phyloP scores from a whole-genome alignment of 805 yeast genomes.

The Yamadazyma philogaea region DNA sequence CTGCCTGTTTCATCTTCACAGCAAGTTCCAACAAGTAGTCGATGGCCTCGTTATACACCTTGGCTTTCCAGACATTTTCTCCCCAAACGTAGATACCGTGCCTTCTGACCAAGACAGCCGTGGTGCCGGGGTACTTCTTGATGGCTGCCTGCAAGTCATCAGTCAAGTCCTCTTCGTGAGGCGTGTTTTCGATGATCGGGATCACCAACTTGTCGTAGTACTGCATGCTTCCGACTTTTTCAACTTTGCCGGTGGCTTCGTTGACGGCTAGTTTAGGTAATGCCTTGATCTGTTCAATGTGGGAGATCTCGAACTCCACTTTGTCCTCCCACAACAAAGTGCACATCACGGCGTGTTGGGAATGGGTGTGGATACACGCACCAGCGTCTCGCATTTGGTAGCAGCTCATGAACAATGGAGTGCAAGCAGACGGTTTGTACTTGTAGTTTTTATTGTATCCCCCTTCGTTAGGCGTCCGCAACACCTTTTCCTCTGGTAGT shows the following conservation, averaged over 20 bases:
- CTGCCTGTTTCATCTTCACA: slow-evolving; percentile 71
- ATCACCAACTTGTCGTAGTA: slow-evolving; percentile 73
- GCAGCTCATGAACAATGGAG: slow-evolving; percentile 80
- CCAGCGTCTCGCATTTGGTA: slow-evolving; percentile 70
- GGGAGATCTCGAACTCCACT: slow-evolving; percentile 67
- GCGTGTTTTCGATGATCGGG: slow-evolving; percentile 89
- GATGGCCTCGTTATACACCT: slow-evolving; percentile 87
- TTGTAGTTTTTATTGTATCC: slow-evolving; percentile 38
- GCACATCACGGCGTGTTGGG: slow-evolving; percentile 81
- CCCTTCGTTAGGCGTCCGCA: slow-evolving; percentile 55
- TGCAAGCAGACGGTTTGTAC: slow-evolving; percentile 89
- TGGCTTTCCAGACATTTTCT: slow-evolving; percentile 86
- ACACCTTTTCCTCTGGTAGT: slow-evolving; percentile 46
- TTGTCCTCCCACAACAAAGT: slow-evolving; percentile 62
- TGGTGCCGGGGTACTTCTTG: slow-evolving; percentile 65
- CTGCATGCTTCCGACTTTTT: slow-evolving; percentile 64
- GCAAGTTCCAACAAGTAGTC: slow-evolving; percentile 86
- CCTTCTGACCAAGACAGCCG: slow-evolving; percentile 86
- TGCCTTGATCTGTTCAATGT: slow-evolving; percentile 92
- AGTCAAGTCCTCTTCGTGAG: slow-evolving; percentile 81
- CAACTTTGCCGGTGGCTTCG: slow-evolving; percentile 35
- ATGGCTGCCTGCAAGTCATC: slow-evolving; percentile 64
- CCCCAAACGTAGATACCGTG: slow-evolving; percentile 99
- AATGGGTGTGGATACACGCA: slow-evolving; percentile 94
- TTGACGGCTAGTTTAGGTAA: slow-evolving; percentile 53